Base-by-base conservation (phyloP, 257 asterid species). In the Petunia axillaris region DNA sequence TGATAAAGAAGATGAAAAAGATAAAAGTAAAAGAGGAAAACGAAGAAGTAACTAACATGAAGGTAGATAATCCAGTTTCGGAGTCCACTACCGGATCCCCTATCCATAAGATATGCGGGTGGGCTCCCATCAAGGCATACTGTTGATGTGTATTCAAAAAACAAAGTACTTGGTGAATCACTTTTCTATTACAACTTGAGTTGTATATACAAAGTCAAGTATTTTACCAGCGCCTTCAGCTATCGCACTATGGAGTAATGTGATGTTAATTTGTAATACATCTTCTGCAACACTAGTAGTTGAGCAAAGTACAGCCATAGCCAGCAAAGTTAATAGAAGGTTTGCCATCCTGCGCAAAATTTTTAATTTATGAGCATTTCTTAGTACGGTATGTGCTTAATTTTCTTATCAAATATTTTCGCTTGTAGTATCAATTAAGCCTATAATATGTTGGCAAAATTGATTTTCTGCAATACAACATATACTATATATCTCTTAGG, bases 91-190 rank as follows among this genome's bases (percentile, higher is more conserved):
- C 50, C 79, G 53, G 5, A 9, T 75, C 79, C 79, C 10, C 13
- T 53, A 6, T 75, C 13, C 0, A 75, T 3, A 53, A 35, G 65
- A 53, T 75, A 37, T 4, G 65, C 50, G 35, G 65, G 79, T 37
- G 79, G 79, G 6, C 79, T 75, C 9, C 50, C 79, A 53, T 75
- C 65, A 0, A 53, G 65, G 4, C 79, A 75, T 3, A 53, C 79
- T 75, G 8, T 11, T 6, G 54, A 2, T 50, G 54, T 25, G 25
- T 25, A 1, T 11, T 44, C 4, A 2, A 43, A 55, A 55, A 14
- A 2, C 43, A 68, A 67, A 68, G 44, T n/a, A 0, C 8, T 8
- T 43, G 6, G 9, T 48, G 35, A n/a, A 14, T 0, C 11, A 0
- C 1, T 0, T 67, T 7, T 41, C 15, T 67, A 5, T 13, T 13